Evolutionary conservation across 208 protist species (phyloP).

Genomic region (Trypanosoma melophagium): DNA sequence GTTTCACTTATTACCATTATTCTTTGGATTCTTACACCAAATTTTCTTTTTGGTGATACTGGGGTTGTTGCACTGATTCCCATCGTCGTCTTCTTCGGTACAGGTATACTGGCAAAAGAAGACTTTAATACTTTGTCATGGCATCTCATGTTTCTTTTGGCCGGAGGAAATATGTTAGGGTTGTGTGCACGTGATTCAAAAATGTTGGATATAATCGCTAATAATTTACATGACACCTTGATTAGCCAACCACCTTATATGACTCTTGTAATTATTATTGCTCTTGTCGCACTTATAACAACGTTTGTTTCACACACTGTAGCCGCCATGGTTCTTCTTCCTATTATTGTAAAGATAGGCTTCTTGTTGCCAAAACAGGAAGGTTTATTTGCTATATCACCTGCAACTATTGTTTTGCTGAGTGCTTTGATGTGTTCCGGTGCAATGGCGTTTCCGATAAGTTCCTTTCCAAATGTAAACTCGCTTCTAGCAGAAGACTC

Average conservation of each 20-base stretch:
- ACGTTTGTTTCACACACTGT: conserved; percentile 95
- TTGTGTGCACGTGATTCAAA: conserved; percentile 83
- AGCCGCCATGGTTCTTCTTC: conserved; percentile 90
- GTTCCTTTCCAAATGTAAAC: conserved; percentile 95
- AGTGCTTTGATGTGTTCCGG: conserved; percentile 88
- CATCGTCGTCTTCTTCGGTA: conserved; percentile 92
- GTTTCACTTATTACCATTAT: conserved; percentile 79
- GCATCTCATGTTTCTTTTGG: conserved; percentile 93
- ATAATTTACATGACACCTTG: conserved; percentile 64
- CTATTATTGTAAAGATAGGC: conserved; percentile 90
- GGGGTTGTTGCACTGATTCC: conserved; percentile 92
- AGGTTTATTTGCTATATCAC: conserved; percentile 61
- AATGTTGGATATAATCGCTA: conserved; percentile 83
- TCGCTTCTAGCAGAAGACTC: conserved; percentile 88
- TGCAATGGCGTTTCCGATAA: conserved; percentile 93
- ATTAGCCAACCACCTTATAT: conserved; percentile 55
- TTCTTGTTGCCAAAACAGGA: conserved; percentile 59
- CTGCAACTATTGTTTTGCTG: conserved; percentile 82
- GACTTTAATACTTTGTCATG: conserved; percentile 93
- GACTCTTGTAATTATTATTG: conserved; percentile 62
- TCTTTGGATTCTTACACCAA: conserved; percentile 82
- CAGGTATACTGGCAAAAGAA: conserved; percentile 88
- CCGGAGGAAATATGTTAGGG: conserved; percentile 92
- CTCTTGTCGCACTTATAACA: conserved; percentile 74
- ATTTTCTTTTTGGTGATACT: conserved; percentile 88